Base-by-base conservation (phyloP, 148 eudicot species). In the Dysphania ambrosioides region DNA sequence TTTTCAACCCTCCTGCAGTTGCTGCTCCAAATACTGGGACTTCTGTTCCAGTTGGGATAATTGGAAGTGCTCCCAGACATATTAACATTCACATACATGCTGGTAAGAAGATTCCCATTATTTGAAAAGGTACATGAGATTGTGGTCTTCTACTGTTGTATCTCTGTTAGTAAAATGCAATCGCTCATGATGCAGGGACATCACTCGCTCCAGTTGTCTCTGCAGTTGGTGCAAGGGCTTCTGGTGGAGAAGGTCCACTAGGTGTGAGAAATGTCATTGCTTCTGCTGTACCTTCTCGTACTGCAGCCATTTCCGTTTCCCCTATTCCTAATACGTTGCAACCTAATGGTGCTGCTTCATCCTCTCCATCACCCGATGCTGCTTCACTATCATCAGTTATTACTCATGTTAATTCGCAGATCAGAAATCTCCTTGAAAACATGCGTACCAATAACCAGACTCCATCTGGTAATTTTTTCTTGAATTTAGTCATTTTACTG, bases 51-150 rank as follows among this genome's bases (percentile, higher is more conserved):
- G 77, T 84, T 82, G 97, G 92, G 42, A 75, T 85, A 31, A 65
- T 82, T 77, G 92, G 93, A 68, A 77, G 79, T 65, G 80, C 84
- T 63, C 89, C 97, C 55, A 89, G 99, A 80, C 82, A 92, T 79
- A 82, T 96, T 53, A 96, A 92, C 72, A 90, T 96, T 69, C 99
- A 92, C 79, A 89, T 96, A 78, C 97, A 92, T 83, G 86, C 99
- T 60, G 97, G 97, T 96, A 83, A 72, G 85, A 12, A 57, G 40
- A 21, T 60, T n/a, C 68, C 42, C 49, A 36, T 7, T 62, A 56
- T n/a, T 51, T 29, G 16, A 47, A 44, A 59, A 26, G 58, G 68
- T n/a, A n/a, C n/a, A 58, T 60, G 0, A 30, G 62, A 15, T 75
- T 75, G 32, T 58, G 31, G 29, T 31, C 72, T 18, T 57, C 51